Conservation (phyloP, 2,329 filamentous ascomycete species). For the Pestalotiopsis sp. region DNA sequence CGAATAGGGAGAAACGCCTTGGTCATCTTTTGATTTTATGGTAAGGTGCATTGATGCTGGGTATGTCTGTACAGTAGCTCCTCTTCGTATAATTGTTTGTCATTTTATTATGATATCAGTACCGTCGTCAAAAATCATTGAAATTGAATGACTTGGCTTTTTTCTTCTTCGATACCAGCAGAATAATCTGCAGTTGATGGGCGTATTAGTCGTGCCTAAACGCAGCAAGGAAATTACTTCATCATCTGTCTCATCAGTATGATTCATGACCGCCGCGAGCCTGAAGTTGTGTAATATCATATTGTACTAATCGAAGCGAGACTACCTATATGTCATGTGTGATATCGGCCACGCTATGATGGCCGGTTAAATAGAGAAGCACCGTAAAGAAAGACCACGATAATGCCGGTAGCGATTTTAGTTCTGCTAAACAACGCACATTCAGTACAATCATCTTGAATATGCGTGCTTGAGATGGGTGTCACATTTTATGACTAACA, state of each 20-base stretch:
- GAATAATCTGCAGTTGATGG: too few relatives aligned
- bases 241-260: too few relatives aligned
- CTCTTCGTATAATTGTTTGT: neutral
- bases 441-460: too few relatives aligned
- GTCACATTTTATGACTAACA: too few relatives aligned
- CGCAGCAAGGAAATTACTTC: too few relatives aligned
- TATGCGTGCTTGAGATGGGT: too few relatives aligned
- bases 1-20: neutral
- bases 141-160: neutral
- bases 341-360: neutral
- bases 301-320: neutral
- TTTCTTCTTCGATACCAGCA: too few relatives aligned
- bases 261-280: too few relatives aligned
- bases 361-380: neutral
- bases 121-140: neutral
- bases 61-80: neutral
- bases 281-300: too few relatives aligned
- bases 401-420: neutral
- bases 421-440: too few relatives aligned
- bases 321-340: neutral
- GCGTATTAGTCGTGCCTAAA: too few relatives aligned
- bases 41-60: neutral
- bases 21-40: conserved; percentile 1
- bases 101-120: neutral
- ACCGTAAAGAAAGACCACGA: neutral